A percentile compares a stretch with the other conserved stretches of the same genome.
Conservation (phyloP, 2,329 filamentous ascomycete genomes). For the Exophiala mesophila region DNA sequence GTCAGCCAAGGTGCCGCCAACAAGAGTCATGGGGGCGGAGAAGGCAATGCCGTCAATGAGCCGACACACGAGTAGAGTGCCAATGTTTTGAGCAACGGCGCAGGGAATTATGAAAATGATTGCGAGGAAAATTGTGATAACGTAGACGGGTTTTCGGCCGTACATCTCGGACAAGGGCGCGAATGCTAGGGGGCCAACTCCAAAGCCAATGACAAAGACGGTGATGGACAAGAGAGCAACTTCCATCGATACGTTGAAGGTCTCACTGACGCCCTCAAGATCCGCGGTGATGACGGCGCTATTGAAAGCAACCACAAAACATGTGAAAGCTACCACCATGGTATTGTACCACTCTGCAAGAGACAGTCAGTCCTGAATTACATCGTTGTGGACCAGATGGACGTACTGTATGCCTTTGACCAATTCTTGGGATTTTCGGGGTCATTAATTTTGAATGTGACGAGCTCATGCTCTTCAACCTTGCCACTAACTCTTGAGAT, state of each 20-base stretch:
- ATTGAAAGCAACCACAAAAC: constrained; percentile 67
- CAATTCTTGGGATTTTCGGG: constrained; percentile 81
- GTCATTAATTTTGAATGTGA: constrained; percentile 67
- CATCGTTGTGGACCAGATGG: constrained; percentile 36
- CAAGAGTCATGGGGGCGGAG: constrained; percentile 79
- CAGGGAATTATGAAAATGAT: constrained; percentile 77
- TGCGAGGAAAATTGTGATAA: constrained; percentile 61
- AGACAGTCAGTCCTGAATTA: constrained; percentile 2
- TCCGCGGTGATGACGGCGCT: constrained; percentile 76
- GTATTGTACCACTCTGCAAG: constrained; percentile 52
- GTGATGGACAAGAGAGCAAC: constrained; percentile 68
- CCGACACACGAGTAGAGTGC: constrained; percentile 69
- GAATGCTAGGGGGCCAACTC: constrained; percentile 73
- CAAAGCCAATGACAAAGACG: constrained; percentile 77
- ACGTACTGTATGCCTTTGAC: constrained; percentile 71
- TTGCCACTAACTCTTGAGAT: constrained; percentile 52
- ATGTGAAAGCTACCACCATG: constrained; percentile 73
- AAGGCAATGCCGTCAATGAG: constrained; percentile 78
- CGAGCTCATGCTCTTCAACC: constrained; percentile 55
- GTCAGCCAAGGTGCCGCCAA: constrained; percentile 76
- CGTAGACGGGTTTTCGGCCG: constrained; percentile 68
- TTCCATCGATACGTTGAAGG: constrained; percentile 66
- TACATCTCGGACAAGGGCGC: constrained; percentile 73
- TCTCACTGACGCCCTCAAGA: constrained; percentile 56
- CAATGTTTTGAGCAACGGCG: constrained; percentile 70